Evolutionary conservation across 2,329 filamentous ascomycete species (phyloP).

Genomic region (Moelleriella libera): DNA sequence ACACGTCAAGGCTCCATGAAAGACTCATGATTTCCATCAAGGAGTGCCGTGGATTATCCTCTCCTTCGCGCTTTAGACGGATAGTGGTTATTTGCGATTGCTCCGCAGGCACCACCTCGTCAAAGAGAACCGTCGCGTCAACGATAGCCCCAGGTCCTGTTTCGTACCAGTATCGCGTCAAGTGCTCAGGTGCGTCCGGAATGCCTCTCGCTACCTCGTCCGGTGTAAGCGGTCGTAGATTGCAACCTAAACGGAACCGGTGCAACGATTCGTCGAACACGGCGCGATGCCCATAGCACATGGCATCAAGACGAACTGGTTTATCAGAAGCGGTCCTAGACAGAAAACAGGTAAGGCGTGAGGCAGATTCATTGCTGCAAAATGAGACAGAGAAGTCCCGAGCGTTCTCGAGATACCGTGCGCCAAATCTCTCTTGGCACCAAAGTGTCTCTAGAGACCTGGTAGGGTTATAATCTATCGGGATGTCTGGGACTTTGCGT

Average conservation of each 20-base stretch:
- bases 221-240: neutral
- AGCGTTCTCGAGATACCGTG: slow-evolving; percentile 11
- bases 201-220: neutral
- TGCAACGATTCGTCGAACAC: neutral
- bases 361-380: slow-evolving; percentile 9
- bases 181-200: slow-evolving; percentile 1
- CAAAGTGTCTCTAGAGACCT: neutral
- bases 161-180: slow-evolving; percentile 15
- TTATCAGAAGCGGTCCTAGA: neutral
- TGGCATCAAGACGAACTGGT: slow-evolving; percentile 1
- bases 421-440: slow-evolving; percentile 5
- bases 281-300: slow-evolving; percentile 2
- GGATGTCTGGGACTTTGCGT: neutral
- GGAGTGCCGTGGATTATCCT: slow-evolving; percentile 18
- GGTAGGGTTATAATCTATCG: neutral
- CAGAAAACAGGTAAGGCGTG: slow-evolving; percentile 8
- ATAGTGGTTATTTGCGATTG: slow-evolving; percentile 5
- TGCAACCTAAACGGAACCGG: slow-evolving; percentile 2
- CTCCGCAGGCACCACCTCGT: neutral
- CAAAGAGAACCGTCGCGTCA: slow-evolving; percentile 7
- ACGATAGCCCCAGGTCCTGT: slow-evolving; percentile 14
- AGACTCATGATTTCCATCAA: slow-evolving; percentile 20
- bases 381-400: slow-evolving; percentile 10
- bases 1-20: slow-evolving; percentile 17
- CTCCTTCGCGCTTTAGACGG: slow-evolving; percentile 20